Conservation (phyloP, 2,329 filamentous ascomycete species). For the Biscogniauxia marginata region DNA sequence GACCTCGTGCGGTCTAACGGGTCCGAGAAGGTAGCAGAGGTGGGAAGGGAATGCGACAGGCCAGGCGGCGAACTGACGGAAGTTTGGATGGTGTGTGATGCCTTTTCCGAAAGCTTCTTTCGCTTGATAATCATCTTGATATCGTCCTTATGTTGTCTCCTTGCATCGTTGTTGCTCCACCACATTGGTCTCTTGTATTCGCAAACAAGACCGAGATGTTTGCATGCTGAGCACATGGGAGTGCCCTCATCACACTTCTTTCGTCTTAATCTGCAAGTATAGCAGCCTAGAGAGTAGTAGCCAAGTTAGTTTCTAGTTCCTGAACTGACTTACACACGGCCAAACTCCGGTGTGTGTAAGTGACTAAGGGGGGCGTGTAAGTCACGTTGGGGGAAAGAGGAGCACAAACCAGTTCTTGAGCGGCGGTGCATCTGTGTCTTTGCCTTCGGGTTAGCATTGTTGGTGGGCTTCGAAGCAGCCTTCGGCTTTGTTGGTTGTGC, state of each 20-base stretch:
- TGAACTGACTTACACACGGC: constrained; percentile 22
- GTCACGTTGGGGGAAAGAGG: constrained; percentile 20
- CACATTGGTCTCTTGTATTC: constrained; percentile 96
- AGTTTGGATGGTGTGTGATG: constrained; percentile 55
- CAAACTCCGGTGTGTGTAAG: constrained; percentile 11
- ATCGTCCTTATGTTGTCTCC: constrained; percentile 83
- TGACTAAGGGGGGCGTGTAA: constrained; percentile 16
- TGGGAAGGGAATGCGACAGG: constrained; percentile 77
- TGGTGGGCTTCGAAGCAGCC: constrained; percentile 52
- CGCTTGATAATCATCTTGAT: constrained; percentile 98
- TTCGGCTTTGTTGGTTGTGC: constrained; percentile 60
- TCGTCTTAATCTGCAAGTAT: constrained; percentile 64
- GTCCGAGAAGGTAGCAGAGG: constrained; percentile 77
- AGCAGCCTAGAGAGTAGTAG: constrained; percentile 52
- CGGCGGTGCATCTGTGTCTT: constrained; percentile 88
- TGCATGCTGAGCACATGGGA: constrained; percentile 64
- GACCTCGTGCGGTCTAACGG: constrained; percentile 70
- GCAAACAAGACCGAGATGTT: constrained; percentile 77
- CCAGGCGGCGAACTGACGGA: constrained; percentile 69
- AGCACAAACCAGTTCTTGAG: constrained; percentile 83
- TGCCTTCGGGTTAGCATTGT: constrained; percentile 57
- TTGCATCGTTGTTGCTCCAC: constrained; percentile 92
- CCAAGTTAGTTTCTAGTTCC: constrained; percentile 32
- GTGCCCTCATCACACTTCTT: constrained; percentile 69
- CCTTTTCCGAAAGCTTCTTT: constrained; percentile 91